phyloP scores from a whole-genome alignment of 352 stramenopile species.

The Pythium apleroticum region DNA sequence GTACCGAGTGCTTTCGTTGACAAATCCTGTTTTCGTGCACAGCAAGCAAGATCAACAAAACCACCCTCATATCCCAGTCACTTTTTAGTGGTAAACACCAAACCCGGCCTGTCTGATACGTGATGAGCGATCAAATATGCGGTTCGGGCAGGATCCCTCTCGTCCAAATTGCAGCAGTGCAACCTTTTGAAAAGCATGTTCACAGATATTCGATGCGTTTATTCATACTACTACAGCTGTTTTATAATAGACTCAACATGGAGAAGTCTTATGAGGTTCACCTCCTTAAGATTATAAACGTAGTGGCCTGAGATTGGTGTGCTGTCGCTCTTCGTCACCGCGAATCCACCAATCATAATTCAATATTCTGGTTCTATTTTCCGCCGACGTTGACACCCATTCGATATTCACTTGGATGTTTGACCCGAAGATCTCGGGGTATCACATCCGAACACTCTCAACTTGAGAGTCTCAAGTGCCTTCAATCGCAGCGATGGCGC shows the following conservation, averaged over 20 bases:
- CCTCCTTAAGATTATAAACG: too few relatives aligned
- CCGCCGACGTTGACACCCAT: neutral
- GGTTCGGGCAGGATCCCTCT: neutral
- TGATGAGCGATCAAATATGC: neutral
- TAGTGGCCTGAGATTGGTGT: neutral
- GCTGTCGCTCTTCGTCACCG: neutral
- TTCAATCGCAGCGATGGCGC: conserved; percentile 55
- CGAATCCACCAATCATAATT: neutral
- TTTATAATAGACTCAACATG: too few relatives aligned
- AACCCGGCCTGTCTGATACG: neutral
- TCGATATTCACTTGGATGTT: neutral
- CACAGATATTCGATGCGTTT: too few relatives aligned
- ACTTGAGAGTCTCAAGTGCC: too few relatives aligned
- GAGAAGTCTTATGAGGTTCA: too few relatives aligned
- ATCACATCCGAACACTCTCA: conserved; percentile 3
- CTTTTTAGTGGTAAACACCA: neutral
- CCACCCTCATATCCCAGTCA: neutral
- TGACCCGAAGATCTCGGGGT: neutral
- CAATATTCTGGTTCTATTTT: neutral
- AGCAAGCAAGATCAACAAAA: neutral
- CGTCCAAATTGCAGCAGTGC: neutral
- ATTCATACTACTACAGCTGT: too few relatives aligned
- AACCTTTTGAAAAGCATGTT: neutral
- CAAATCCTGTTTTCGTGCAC: neutral
- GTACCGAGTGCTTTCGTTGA: neutral